These are phyloP conservation scores for Puccinia novopanici DNA, from an alignment of 1,284 basidiomycete species.

Conservation along the genomic window DNA sequence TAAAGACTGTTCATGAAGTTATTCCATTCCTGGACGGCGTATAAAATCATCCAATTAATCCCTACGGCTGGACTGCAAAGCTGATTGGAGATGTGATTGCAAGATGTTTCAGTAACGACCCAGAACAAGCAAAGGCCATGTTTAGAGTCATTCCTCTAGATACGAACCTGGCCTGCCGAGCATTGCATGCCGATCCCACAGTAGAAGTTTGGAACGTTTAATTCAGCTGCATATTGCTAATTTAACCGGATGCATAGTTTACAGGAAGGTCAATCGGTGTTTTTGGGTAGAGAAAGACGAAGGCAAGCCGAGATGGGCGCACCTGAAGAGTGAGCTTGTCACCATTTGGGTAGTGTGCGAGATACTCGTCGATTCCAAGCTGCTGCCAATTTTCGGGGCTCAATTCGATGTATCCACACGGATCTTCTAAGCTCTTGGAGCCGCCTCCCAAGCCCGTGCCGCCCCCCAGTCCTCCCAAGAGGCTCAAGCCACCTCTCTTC, in stretches of 20 bases:
- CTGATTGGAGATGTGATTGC: conserved; percentile 3
- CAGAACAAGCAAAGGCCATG: not conserved
- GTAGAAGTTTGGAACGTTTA: conserved; percentile 45
- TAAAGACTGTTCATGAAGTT: conserved; percentile 49
- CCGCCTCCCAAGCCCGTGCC: conserved; percentile 20
- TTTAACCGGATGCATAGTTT: no score
- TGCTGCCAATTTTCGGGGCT: conserved; percentile 37
- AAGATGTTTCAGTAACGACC: not conserved
- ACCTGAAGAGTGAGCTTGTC: conserved; percentile 47
- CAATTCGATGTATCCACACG: conserved; percentile 39
- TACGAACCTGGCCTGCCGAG: conserved; percentile 40
- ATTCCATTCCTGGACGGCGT: conserved; percentile 46
- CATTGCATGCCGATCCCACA: conserved; percentile 48
- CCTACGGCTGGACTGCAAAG: conserved; percentile 46
- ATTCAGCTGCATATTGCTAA: conserved; percentile 41
- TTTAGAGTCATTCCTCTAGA: not conserved
- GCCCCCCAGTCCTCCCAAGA: conserved; percentile 5
- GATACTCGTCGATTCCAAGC: conserved; percentile 42
- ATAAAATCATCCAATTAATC: conserved; percentile 49
- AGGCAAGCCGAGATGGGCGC: not conserved
- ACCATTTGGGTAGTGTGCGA: conserved; percentile 40
- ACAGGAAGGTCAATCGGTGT: not conserved
- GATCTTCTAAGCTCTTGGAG: conserved; percentile 26
- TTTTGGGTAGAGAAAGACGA: no score
- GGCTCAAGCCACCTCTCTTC: conserved; percentile 3